Percentiles rank a stretch among this genome's conserved stretches.
Conservation (phyloP, 768 basidiomycete genomes). For the Suillus tomentosus region DNA sequence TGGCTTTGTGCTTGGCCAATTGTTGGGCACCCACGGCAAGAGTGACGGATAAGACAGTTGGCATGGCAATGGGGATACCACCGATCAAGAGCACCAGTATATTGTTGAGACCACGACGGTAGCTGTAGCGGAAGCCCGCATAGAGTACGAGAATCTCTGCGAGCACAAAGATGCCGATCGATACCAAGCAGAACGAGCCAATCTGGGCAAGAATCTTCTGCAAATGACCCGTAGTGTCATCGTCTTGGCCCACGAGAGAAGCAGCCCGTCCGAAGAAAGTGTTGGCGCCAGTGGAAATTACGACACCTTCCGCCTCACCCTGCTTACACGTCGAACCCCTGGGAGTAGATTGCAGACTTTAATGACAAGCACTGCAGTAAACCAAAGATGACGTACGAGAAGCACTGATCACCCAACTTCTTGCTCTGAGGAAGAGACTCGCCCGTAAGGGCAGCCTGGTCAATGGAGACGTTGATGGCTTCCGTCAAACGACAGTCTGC, state of each 20-base stretch:
- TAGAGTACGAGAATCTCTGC: constrained; percentile 95
- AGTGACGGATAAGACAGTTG: constrained; percentile 96
- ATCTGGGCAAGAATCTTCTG: constrained; percentile 99
- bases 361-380: constrained; percentile 13
- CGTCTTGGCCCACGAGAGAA: constrained; percentile 95
- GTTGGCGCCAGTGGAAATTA: constrained; percentile 97
- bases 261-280: constrained; percentile 99
- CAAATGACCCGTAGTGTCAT: constrained; percentile 97
- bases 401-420: constrained; percentile 94
- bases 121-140: constrained; percentile 85
- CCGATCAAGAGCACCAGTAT: constrained; percentile 98
- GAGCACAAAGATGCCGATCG: constrained; percentile 94
- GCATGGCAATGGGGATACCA: constrained; percentile 99
- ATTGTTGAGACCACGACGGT: constrained; percentile 95
- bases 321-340: constrained; percentile 98
- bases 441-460: constrained; percentile 97
- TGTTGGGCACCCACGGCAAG: constrained; percentile 99
- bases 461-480: constrained; percentile 96
- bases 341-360: constrained; percentile 6
- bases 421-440: constrained; percentile 94
- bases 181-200: constrained; percentile 95
- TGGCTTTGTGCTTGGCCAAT: constrained; percentile 98
- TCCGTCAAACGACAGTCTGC: constrained; percentile 97
- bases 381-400: constrained; percentile 72
- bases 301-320: constrained; percentile 98